Conservation (phyloP, 345 rosid species). For the Populus euphratica region DNA sequence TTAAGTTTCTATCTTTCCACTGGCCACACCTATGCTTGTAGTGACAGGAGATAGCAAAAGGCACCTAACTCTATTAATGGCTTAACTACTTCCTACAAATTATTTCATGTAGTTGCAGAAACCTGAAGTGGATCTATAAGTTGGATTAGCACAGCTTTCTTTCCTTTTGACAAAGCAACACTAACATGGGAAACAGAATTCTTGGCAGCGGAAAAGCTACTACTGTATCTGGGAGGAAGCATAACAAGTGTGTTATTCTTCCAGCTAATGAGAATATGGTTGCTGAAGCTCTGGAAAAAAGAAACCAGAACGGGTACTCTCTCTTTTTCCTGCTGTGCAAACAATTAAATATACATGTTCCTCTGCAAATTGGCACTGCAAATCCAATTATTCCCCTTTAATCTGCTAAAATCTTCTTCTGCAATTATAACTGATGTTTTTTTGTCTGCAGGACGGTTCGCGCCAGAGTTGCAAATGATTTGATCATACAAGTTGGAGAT, state of each 20-base stretch:
- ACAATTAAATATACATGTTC: not conserved
- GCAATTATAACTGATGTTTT: not conserved
- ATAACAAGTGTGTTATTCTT: constrained; percentile 33
- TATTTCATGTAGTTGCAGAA: not conserved
- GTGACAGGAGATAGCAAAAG: constrained; percentile 17
- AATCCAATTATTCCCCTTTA: not conserved
- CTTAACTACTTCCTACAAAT: constrained; percentile 10
- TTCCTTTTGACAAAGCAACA: not conserved
- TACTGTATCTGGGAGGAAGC: constrained; percentile 19
- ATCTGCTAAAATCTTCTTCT: not conserved
- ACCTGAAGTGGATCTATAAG: not conserved
- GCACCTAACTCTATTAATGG: constrained; percentile 32
- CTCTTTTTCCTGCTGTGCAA: not conserved
- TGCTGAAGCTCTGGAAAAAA: constrained; percentile 40
- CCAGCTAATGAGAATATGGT: constrained; percentile 23
- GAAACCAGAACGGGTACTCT: constrained; percentile 37
- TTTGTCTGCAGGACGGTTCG: constrained; percentile 39
- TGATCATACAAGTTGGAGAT: constrained; percentile 45
- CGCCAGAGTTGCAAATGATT: constrained; percentile 37
- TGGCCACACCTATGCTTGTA: not conserved
- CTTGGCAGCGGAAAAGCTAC: constrained; percentile 12
- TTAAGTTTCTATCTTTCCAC: constrained; percentile 12
- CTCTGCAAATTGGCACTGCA: not conserved
- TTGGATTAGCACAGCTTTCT: constrained; percentile 24
- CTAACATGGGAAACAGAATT: constrained; percentile 15